Base-by-base conservation (phyloP, 805 yeast genomes). In the Candida multigemmis region DNA sequence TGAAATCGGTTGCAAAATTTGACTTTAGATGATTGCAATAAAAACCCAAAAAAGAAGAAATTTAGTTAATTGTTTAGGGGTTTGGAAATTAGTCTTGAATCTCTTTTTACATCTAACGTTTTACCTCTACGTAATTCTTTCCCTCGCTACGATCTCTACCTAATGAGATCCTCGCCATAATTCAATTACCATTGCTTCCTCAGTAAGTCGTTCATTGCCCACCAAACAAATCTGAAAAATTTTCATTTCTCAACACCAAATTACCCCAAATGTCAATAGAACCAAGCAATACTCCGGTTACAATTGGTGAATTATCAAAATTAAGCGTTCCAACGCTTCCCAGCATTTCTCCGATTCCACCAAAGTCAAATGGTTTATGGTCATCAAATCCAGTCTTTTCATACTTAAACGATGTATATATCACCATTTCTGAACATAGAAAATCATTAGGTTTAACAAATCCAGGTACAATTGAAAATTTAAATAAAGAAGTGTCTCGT, bases 391-490 rank as follows among this genome's bases (percentile, higher is more conserved):
- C 95, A 27, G 71, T 84, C 25, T 80, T 80, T 48, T 73, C 82
- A 32, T 84, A 77, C 59, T 64, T 81, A 42, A 75, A 81, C 51
- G 82, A 80, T 47, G 81, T 78, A 36, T 80, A 83, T 55, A 69
- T 62, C 45, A 71, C 76, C 40, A 68, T 86, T 35, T 59, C 74
- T 36, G 77, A 76, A 42, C 94, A 86, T 56, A 77, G 97, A 54
- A 68, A 72, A 35, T 74, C 89, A 6, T 67, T 87, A 40, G 85
- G 86, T 31, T 74, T 91, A 53, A 61, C 73, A 44, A 84, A 86
- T 62, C 98, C 98, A 32, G 97, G 97, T 41, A 80, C 95, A 38
- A 74, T 85, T 55, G 97, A 87, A 65, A 84, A 85, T 64, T 66
- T 89, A 55, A 79, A 78, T 65, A 83, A 84, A 62, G 98, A 91